Evolutionary conservation across 208 protist genomes (phyloP).

Genomic region (Acanthamoeba castellanii): DNA sequence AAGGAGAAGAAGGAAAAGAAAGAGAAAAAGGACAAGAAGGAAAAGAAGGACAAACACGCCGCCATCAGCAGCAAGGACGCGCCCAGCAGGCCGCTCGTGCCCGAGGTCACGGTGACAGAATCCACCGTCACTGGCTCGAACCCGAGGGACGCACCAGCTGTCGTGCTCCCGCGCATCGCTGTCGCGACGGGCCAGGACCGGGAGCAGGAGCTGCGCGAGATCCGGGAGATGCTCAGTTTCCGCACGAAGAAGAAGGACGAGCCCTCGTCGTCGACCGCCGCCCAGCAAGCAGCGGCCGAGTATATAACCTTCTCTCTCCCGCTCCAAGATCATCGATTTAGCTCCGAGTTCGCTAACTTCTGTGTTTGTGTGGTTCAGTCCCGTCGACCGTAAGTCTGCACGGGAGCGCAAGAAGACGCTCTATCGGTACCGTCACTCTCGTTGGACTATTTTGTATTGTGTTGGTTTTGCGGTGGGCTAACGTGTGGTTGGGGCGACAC

Average conservation of each 20-base stretch:
- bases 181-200: constrained; percentile 22
- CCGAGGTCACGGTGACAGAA: too few relatives aligned
- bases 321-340: too few relatives aligned
- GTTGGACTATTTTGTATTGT: too few relatives aligned
- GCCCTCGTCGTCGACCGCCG: background rate
- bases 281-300: too few relatives aligned
- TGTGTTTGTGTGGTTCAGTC: background rate
- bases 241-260: background rate
- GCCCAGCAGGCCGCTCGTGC: background rate
- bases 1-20: constrained; percentile 2
- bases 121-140: background rate
- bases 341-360: too few relatives aligned
- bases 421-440: background rate
- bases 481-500: background rate
- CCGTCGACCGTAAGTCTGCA: background rate
- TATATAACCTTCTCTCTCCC: too few relatives aligned
- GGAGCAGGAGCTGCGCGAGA: constrained; percentile 6
- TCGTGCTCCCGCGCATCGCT: background rate
- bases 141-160: background rate
- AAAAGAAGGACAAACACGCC: constrained; percentile 14
- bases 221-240: constrained; percentile 7
- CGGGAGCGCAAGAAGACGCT: background rate
- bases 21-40: background rate
- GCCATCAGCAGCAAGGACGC: background rate
- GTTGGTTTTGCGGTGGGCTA: background rate